Evolutionary conservation across 2,329 filamentous ascomycete species (phyloP), one percentile per base, ranked within the genome.

Genomic region (Cladosporium sp.): DNA sequence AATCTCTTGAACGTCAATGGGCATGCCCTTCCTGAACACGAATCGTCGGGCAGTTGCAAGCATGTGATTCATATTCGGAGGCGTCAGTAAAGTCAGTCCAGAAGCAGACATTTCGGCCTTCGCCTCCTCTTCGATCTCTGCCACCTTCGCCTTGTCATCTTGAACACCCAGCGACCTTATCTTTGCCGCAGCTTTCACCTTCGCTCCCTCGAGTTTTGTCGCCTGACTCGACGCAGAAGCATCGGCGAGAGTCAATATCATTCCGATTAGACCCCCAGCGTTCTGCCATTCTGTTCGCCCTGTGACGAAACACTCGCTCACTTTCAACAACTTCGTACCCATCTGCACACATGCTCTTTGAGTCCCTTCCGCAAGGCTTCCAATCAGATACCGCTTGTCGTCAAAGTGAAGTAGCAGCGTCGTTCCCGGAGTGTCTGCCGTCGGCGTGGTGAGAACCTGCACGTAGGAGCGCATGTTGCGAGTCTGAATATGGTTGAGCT

Each of bases 391-490:
- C 53, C 88, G 81, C 62, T 86, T 85, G 63, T 83, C 81, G 61
- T 92, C 87, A 64, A 90, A 91, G 66, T 92, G 84, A 6, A 98
- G 75, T 35, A 89, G 67, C 32, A 97, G 69, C 46, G 82, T 80
- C 2, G 89, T 88, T 50, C 92, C 92, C 1, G 85, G 81, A 16
- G 90, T 95, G 71, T 98, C 93, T 54, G 85, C 86, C 59, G 92
- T 93, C 11, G 92, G 92, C 54, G 86, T 87, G 14, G 85, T 86
- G 56, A 92, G 69, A 62, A 97, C 73, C 68, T 95, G 85, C 53
- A 91, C 76, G 62, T 76, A 82, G 66, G 79, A 85, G 61, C 84
- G 78, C 91, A 95, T 95, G 3, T 34, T 53, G 2, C 28, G 28
- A 13, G 35, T 8, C 10, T 19, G 13, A 14, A 33, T n/a, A 16